A percentile compares a stretch with the other conserved stretches of the same genome.
Conservation (phyloP, 352 stramenopile species). For the Phytophthora citrophthora region DNA sequence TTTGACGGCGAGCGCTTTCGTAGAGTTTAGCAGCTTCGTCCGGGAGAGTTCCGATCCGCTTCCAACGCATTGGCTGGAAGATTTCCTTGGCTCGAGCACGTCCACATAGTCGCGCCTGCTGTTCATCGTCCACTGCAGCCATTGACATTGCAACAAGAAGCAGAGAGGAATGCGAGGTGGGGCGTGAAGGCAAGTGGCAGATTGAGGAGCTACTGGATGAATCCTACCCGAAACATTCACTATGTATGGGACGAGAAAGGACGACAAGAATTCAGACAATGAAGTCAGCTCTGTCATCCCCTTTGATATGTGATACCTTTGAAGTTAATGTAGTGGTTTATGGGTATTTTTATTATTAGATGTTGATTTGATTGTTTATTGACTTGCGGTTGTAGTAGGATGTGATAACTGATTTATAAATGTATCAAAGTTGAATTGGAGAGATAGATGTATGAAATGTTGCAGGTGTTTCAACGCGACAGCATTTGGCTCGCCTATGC, state of each 20-base stretch:
- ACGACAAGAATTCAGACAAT: conserved; percentile 14
- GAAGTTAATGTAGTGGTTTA: background rate
- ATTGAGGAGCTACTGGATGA: conserved; percentile 12
- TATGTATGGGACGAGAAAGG: background rate
- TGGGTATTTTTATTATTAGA: background rate
- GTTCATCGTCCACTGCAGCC: conserved; percentile 50
- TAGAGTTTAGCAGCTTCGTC: conserved; percentile 69
- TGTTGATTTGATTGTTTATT: too few species aligned
- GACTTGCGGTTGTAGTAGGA: background rate
- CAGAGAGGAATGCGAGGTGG: conserved; percentile 6
- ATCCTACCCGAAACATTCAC: conserved; percentile 4
- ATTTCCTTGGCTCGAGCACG: conserved; percentile 72
- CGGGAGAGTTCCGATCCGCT: conserved; percentile 56
- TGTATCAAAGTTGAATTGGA: background rate
- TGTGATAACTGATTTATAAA: background rate
- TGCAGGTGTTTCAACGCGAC: conserved; percentile 8
- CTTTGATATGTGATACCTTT: conserved; percentile 4
- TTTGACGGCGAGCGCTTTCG: conserved; percentile 39
- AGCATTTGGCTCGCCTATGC: conserved; percentile 22
- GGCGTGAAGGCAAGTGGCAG: background rate
- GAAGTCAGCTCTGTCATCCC: conserved; percentile 20
- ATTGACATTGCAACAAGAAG: conserved; percentile 25
- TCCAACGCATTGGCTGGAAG: conserved; percentile 74
- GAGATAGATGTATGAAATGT: background rate
- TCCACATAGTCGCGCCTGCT: conserved; percentile 57